Percentiles rank a stretch among this genome's conserved stretches.
phyloP scores from a whole-genome alignment of 2,329 filamentous ascomycete species.

The Aureobasidium sp. region DNA sequence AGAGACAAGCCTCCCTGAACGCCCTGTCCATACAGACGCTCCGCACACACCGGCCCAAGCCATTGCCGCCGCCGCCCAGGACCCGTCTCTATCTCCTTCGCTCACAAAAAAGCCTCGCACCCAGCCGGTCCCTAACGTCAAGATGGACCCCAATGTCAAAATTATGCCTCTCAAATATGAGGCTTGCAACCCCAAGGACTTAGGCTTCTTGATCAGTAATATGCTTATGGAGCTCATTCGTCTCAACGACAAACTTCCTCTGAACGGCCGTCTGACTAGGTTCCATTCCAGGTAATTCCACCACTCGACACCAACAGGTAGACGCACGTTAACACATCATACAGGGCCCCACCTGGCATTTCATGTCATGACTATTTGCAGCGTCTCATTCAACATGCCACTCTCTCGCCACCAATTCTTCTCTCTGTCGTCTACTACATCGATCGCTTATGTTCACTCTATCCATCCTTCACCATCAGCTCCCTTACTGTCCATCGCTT shows the following conservation, averaged over 20 bases:
- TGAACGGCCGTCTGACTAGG: constrained; percentile 79
- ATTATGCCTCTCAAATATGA: constrained; percentile 69
- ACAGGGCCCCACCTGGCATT: constrained; percentile 70
- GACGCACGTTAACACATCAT: not conserved
- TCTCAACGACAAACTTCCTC: constrained; percentile 80
- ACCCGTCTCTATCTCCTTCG: not conserved
- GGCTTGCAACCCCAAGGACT: constrained; percentile 69
- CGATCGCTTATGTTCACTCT: constrained; percentile 83
- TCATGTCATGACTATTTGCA: constrained; percentile 91
- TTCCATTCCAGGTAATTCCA: constrained; percentile 82
- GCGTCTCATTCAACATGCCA: constrained; percentile 86
- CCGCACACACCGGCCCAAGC: not conserved
- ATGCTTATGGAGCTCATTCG: constrained; percentile 94
- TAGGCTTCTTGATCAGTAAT: constrained; percentile 83
- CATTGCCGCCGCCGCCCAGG: not conserved
- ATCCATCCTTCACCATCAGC: constrained; percentile 91
- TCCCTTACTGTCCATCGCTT: constrained; percentile 96
- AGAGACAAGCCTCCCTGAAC: constrained; percentile 11
- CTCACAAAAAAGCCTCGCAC: constrained; percentile 5
- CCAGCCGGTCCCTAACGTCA: constrained; percentile 30
- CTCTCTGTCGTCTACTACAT: constrained; percentile 99
- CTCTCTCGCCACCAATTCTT: constrained; percentile 84
- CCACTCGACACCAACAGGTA: not conserved
- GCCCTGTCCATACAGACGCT: not conserved
- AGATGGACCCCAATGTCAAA: constrained; percentile 37